Base-by-base conservation (phyloP, 345 rosid species). In the Corchorus capsularis region DNA sequence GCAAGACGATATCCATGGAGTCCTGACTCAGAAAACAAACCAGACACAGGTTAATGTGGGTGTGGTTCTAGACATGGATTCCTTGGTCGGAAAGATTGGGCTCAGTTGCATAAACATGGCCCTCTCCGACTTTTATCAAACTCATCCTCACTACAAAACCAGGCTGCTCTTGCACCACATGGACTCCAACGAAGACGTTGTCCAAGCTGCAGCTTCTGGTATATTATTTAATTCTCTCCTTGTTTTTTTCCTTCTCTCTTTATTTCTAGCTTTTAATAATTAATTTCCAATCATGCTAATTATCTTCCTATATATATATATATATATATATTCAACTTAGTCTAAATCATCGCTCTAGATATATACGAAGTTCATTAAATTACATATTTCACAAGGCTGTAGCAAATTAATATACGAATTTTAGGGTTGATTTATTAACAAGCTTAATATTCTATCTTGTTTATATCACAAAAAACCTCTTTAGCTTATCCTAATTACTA, bases 171-270 rank as follows among this genome's bases (percentile, higher is more conserved):
- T 83, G 61, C 2, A 59, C 56, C 7, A 37, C 45, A 76, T 70
- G 61, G 78, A 85, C 74, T 80, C 84, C 63, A 62, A 32, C 61
- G 17, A 34, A 45, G 84, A 83, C 68, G 81, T 69, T 14, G 77
- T 85, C 11, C 54, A n/a, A 2, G 83, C 86, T 14, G 86, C 88
- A 41, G 81, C 78, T 14, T 80, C 81, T 32, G 86, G 84, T 77
- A 49, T 15, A 10, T 49, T 27, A 27, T 16, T 7, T 11, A 15
- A 22, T 14, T 27, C 54, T 46, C 39, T 11, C 4, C 11, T 32
- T 47, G 2, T 17, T 64, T 32, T 5, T 4, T 64, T 22, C 65
- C 11, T 53, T 17, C 9, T 43, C 64, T 1, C 6, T 17, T 17
- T 39, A 39, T 39, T 39, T 39, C 43, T 39, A 39, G 43, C 43